These are phyloP conservation scores for Ceratocystis huliohia DNA, from an alignment of 2,329 filamentous ascomycete species.

Conservation along the genomic window DNA sequence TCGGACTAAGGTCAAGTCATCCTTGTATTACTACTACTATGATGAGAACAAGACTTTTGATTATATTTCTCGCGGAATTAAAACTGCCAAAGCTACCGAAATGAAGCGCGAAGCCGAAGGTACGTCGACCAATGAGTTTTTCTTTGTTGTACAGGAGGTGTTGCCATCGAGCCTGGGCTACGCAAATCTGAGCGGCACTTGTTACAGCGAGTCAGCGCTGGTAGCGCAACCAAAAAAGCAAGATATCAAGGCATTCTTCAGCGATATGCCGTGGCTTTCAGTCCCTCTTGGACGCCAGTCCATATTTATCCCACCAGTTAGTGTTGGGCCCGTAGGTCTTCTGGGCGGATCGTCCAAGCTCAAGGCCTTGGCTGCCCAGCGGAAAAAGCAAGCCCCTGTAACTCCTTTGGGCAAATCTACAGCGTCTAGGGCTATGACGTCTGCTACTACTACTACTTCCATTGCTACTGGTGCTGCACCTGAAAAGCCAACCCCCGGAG, in stretches of 20 bases:
- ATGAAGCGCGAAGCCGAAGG: slow-evolving; percentile 34
- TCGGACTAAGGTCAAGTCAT: slow-evolving; percentile 57
- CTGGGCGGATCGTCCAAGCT: slow-evolving; percentile 80
- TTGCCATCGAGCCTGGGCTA: slow-evolving; percentile 15
- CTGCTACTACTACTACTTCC: neutral
- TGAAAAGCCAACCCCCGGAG: slow-evolving; percentile 5
- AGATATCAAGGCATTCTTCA: slow-evolving; percentile 46
- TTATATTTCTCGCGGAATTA: slow-evolving; percentile 49
- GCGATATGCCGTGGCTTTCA: slow-evolving; percentile 74
- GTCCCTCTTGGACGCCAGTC: slow-evolving; percentile 54
- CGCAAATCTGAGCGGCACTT: neutral
- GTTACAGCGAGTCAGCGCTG: slow-evolving; percentile 1
- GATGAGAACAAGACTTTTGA: slow-evolving; percentile 66
- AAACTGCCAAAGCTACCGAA: slow-evolving; percentile 27
- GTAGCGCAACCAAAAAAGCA: slow-evolving; percentile 1
- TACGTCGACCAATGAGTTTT: slow-evolving; percentile 25
- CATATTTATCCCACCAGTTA: slow-evolving; percentile 46
- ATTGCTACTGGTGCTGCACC: slow-evolving; percentile 8
- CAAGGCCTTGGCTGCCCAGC: slow-evolving; percentile 73
- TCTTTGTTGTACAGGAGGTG: slow-evolving; percentile 22
- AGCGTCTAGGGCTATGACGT: neutral
- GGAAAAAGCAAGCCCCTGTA: slow-evolving; percentile 58
- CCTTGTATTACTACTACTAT: slow-evolving; percentile 83
- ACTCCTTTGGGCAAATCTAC: neutral
- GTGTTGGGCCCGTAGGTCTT: slow-evolving; percentile 44